Conservation (phyloP, 2,329 filamentous ascomycete genomes). For the Nothophaeocryptopus gaeumannii region DNA sequence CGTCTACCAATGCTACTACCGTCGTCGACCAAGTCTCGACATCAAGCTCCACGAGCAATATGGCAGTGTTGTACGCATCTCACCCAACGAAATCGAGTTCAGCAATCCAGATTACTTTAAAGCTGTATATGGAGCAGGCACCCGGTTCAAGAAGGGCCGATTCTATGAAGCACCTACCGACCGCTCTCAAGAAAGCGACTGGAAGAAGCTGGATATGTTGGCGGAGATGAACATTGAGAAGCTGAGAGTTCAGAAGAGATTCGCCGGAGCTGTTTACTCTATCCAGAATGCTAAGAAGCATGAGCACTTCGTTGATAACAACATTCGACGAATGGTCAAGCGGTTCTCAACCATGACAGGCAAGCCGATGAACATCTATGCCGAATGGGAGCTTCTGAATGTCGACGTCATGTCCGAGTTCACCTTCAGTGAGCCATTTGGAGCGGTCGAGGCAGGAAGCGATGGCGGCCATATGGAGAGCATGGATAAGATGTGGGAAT, state of each 20-base stretch:
- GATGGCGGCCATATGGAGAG: slow-evolving; percentile 10
- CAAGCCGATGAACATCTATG: slow-evolving; percentile 8
- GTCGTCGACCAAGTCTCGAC: neutral
- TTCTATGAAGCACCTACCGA: slow-evolving; percentile 41
- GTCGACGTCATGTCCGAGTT: slow-evolving; percentile 12
- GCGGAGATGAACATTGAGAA: slow-evolving; percentile 9
- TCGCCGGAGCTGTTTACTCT: slow-evolving; percentile 7
- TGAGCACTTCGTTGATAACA: slow-evolving; percentile 10
- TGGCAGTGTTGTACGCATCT: slow-evolving; percentile 33
- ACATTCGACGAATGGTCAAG: neutral
- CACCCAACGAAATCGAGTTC: slow-evolving; percentile 39
- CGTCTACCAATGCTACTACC: slow-evolving; percentile 20
- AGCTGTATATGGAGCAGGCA: slow-evolving; percentile 38
- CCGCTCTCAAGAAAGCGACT: slow-evolving; percentile 40
- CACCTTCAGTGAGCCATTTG: slow-evolving; percentile 5
- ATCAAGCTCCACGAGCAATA: slow-evolving; percentile 29
- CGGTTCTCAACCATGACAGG: neutral
- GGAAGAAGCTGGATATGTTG: slow-evolving; percentile 21
- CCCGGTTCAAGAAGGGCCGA: slow-evolving; percentile 41
- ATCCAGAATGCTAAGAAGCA: slow-evolving; percentile 1
- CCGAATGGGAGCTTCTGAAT: slow-evolving; percentile 7
- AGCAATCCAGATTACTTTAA: slow-evolving; percentile 40
- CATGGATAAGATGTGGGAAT: slow-evolving; percentile 12
- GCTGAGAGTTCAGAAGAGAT: slow-evolving; percentile 10
- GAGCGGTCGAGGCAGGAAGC: slow-evolving; percentile 6